These are phyloP conservation scores for Fraxinus velutina DNA, from an alignment of 305 asterid genomes.

Conservation along the genomic window DNA sequence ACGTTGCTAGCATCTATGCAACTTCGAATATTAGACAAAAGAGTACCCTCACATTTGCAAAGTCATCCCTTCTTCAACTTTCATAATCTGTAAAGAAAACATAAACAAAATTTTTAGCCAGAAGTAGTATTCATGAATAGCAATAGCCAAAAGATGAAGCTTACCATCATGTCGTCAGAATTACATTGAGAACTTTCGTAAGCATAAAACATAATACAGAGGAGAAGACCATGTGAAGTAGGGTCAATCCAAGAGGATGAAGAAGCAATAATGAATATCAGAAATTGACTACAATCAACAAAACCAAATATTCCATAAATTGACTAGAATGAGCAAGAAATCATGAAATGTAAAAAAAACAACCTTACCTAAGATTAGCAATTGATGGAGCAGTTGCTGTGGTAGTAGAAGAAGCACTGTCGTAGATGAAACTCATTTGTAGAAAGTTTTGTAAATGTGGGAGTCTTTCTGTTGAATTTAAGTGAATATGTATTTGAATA, in stretches of 20 bases:
- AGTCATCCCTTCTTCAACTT: conserved; percentile 94
- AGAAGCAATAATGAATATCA: conserved; percentile 36
- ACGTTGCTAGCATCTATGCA: neutral
- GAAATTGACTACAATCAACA: too few species aligned
- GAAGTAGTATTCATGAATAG: neutral
- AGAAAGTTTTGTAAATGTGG: too few species aligned
- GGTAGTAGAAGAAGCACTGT: too few species aligned
- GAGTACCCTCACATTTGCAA: conserved; percentile 69
- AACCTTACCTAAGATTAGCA: too few species aligned
- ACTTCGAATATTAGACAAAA: neutral
- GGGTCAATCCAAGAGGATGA: conserved; percentile 88
- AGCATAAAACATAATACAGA: conserved; percentile 75
- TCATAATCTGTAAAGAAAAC: conserved; percentile 54
- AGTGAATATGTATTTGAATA: too few species aligned
- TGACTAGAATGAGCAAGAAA: too few species aligned
- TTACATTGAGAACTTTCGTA: conserved; percentile 83
- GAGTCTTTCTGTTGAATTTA: too few species aligned
- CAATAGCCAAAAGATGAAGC: conserved; percentile 15
- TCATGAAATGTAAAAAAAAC: too few species aligned
- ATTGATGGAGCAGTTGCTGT: too few species aligned
- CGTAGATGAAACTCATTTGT: too few species aligned
- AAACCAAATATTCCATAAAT: too few species aligned
- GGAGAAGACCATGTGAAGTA: conserved; percentile 95
- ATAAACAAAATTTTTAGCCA: neutral
- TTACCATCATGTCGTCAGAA: conserved; percentile 1